Evolutionary conservation across 106 monocot species (phyloP).

Genomic region (Dendrobium catenatum): DNA sequence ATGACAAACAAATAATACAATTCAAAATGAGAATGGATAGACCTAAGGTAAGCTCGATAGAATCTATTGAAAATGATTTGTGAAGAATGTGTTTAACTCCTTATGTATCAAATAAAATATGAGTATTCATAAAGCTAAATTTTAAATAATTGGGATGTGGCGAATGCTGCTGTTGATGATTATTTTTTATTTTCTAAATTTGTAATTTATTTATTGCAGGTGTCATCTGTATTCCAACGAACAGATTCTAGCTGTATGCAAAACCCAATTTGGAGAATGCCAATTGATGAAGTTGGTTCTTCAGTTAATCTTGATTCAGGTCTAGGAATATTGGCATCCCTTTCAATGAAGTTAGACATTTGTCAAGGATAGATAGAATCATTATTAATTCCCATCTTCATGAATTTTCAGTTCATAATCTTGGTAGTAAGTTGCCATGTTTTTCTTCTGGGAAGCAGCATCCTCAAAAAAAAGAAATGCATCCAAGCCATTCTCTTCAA

Average conservation of each 20-base stretch:
- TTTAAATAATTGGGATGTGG: not conserved
- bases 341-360: not conserved
- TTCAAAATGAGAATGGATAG: not conserved
- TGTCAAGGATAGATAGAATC: not conserved
- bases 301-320: constrained; percentile 2
- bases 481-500: constrained; percentile 50
- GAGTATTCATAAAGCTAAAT: not conserved
- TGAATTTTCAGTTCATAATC: constrained; percentile 44
- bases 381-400: constrained; percentile 31
- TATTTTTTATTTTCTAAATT: not conserved
- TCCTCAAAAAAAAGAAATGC: constrained; percentile 52
- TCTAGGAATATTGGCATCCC: not conserved
- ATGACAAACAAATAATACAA: not conserved
- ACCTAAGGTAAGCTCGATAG: not conserved
- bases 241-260: not conserved
- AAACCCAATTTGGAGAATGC: not conserved
- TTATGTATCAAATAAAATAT: not conserved
- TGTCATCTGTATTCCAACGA: not conserved
- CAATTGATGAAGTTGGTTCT: not conserved
- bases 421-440: constrained; percentile 26
- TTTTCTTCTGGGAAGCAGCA: constrained; percentile 28
- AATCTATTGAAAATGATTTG: not conserved
- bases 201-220: not conserved
- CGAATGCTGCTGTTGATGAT: not conserved
- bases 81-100: not conserved